Base-by-base conservation (phyloP, 2,329 filamentous ascomycete genomes). In the Shiraia sp. region DNA sequence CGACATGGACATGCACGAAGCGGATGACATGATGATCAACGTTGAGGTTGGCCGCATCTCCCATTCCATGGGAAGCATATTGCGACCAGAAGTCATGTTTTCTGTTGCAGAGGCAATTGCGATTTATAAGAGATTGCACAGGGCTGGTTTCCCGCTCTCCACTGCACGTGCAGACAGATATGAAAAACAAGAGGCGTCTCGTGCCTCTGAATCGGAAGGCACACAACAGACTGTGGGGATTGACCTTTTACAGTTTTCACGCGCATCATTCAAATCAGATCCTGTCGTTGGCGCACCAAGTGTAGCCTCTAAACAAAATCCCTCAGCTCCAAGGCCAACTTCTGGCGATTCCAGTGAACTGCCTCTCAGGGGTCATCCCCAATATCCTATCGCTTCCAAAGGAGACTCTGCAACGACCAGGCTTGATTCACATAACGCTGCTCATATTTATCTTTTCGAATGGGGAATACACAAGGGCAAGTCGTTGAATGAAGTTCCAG, bases 21-120 rank as follows among this genome's bases (percentile, higher is more conserved):
- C 33, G 8, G 44, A 41, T 22, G 57, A 58, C 9, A 57, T 60
- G 38, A 52, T 51, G 35, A 60, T 59, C 47, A 60, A 60, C 17
- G 46, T 60, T 3, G 40, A 56, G 15, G 47, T 47, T 31, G 41
- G 39, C 17, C 43, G 41, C 7, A 36, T 35, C 7, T 26, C 38
- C 12, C 36, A 10, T 6, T 26, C 25, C 10, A 43, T 22, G 28
- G 40, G 15, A 27, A 41, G 33, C 15, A 25, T 28, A 8, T 26
- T 16, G 10, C 42, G 37, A 32, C 42, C 55, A 26, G 36, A 47
- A 10, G 40, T 56, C 42, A 60, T 60, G 57, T 60, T 53, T 34
- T 50, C 51, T 2, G 29, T 51, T 26, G 26, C 36, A 3, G 47
- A 49, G n/a, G 57, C 57, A 14, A 38, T 58, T 6, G 39, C 38